Base-by-base conservation (phyloP, 345 rosid genomes). In the Chamaenerion angustifolium region DNA sequence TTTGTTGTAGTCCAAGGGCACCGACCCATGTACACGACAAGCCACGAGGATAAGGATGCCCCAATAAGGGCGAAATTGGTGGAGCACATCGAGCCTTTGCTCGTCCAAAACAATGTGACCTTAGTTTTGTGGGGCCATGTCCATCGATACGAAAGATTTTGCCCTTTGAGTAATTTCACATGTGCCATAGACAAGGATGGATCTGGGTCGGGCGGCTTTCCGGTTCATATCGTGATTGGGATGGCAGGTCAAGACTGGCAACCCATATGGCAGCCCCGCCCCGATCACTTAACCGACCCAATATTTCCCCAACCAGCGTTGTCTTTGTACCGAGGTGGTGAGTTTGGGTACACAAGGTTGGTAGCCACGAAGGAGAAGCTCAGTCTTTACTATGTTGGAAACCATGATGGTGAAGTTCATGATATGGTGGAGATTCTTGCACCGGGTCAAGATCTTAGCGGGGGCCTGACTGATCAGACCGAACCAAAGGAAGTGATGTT, bases 231-330 rank as follows among this genome's bases (percentile, higher is more conserved):
- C 18, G 95, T 90, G 66, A 90, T 90, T 46, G 95, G 98, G 54
- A 86, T 90, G 98, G 95, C 73, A 12, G 98, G 98, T 51, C 86
- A 86, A 64, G 98, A 90, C 47, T 77, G 92, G 64, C 98, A 90
- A 60, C 71, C 94, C 16, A 73, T 51, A 11, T 86, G 95, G 98
- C 76, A 81, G 67, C 95, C 98, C 44, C 73, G 94, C 63, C 64
- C 71, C 11, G 63, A 76, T 49, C 95, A 86, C 46, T 86, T 69
- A 16, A 51, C 69, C 2, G 70, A 64, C 40, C 98, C 92, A 1
- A 48, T 90, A 51, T 90, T 64, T 62, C 95, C 95, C 8, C 98
- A 81, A 46, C 95, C 98, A 10, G 56, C 59, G 14, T 52, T 68
- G 16, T 90, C 98, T 14, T 55, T 86, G 83, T 90, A 79, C 67